Base-by-base conservation (phyloP, 2,329 filamentous ascomycete genomes). In the Alternaria triticina region DNA sequence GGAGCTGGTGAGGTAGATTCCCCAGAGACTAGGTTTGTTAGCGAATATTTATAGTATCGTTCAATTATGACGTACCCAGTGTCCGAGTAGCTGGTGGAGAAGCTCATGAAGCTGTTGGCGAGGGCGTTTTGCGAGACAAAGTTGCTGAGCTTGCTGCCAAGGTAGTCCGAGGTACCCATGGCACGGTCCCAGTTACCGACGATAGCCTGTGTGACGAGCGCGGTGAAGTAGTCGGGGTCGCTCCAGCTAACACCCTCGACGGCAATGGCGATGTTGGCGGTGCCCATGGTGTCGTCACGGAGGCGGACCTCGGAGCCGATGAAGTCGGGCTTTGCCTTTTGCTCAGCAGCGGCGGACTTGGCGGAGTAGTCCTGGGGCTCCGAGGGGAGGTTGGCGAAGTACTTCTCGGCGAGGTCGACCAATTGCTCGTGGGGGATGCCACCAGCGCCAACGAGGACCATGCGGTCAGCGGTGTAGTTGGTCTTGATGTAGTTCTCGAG, bases 41-140 rank as follows among this genome's bases (percentile, higher is more conserved):
- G 80, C 69, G 61, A 40, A 8, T 12, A 2, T 13, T 13, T 9
- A 6, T 36, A 12, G 3, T 6, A 8, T n/a, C 23, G 9, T 5
- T 28, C 25, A 4, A n/a, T 13, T 11, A n/a, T 54, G 61, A 81
- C 90, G 83, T 89, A 97, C 94, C 94, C 96, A 81, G 96, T 99
- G 83, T 99, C 96, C 80, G 94, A 98, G 86, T 99, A 99, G 87
- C 93, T 97, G 73, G 96, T 99, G 71, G 94, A 97, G 86, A 99
- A 99, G 86, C 93, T 97, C 96, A 99, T 99, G 88, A 97, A 99
- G 89, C 94, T 97, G 87, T 97, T 99, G 83, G 96, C 96, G 67
- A 99, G 89, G 82, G 94, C 91, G 85, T 98, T 89, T 84, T 97
- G 90, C 87, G 96, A 92, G 73, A 99, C 91, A 78, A 96, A 93